phyloP scores from a whole-genome alignment of 345 rosid species.

The Carallia pectinifolia region DNA sequence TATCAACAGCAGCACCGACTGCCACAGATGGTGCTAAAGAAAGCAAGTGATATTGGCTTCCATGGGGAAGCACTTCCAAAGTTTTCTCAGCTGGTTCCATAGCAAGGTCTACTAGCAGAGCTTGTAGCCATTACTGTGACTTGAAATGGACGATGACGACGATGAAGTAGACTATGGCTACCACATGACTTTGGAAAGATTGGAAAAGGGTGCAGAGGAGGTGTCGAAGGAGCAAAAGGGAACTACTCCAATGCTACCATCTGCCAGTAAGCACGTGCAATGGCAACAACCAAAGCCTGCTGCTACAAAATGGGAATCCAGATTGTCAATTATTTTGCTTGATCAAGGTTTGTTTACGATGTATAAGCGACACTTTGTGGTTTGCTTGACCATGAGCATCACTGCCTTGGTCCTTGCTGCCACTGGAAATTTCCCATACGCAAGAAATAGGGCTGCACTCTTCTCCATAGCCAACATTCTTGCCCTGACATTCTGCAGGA shows the following conservation, averaged over 20 bases:
- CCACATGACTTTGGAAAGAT: slow-evolving; percentile 2
- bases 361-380: slow-evolving; percentile 65
- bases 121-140: slow-evolving; percentile 78
- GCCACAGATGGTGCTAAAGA: neutral
- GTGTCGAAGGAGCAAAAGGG: slow-evolving; percentile 17
- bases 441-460: slow-evolving; percentile 58
- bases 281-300: slow-evolving; percentile 28
- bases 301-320: slow-evolving; percentile 47
- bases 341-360: slow-evolving; percentile 82
- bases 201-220: slow-evolving; percentile 44
- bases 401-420: slow-evolving; percentile 54
- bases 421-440: slow-evolving; percentile 59
- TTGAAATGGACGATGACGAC: slow-evolving; percentile 32
- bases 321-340: slow-evolving; percentile 63
- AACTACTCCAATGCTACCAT: slow-evolving; percentile 9
- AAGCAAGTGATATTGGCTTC: slow-evolving; percentile 30
- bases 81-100: slow-evolving; percentile 40
- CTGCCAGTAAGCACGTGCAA: slow-evolving; percentile 33
- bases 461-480: slow-evolving; percentile 71
- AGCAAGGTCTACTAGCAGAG: slow-evolving; percentile 41
- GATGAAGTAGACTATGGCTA: neutral
- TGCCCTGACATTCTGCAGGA: slow-evolving; percentile 65
- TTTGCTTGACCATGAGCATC: slow-evolving; percentile 48
- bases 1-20: slow-evolving; percentile 4
- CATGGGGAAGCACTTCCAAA: slow-evolving; percentile 43